Percentiles rank a stretch among this genome's conserved stretches.
Evolutionary conservation across 345 rosid genomes (phyloP).

Genomic region (Rhodamnia rubescens): DNA sequence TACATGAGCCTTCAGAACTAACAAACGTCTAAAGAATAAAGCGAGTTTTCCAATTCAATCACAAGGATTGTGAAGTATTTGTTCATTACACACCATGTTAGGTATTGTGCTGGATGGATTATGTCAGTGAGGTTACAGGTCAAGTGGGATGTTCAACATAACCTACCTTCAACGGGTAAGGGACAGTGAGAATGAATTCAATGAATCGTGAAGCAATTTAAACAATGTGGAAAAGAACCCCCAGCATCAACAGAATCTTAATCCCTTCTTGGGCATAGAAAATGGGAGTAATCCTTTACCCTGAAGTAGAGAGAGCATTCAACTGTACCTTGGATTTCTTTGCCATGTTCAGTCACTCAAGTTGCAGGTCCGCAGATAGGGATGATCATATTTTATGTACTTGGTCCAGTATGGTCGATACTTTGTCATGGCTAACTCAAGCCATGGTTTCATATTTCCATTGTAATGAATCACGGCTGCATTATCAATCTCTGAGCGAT

Average conservation of each 20-base stretch:
- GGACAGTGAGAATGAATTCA: slow-evolving; percentile 1
- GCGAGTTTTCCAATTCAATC: neutral
- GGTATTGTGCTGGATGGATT: neutral
- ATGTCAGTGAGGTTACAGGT: neutral
- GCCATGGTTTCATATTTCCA: slow-evolving; percentile 99
- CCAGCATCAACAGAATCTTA: slow-evolving; percentile 3
- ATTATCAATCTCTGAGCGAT: slow-evolving; percentile 61
- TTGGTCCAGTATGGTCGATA: slow-evolving; percentile 86
- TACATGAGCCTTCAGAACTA: neutral
- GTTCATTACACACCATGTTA: neutral
- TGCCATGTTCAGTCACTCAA: slow-evolving; percentile 36
- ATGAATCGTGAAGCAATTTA: slow-evolving; percentile 26
- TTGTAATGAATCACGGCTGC: slow-evolving; percentile 97
- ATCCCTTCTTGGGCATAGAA: neutral
- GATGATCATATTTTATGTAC: slow-evolving; percentile 85
- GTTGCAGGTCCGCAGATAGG: slow-evolving; percentile 72
- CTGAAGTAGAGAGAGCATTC: neutral
- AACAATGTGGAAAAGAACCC: slow-evolving; percentile 18
- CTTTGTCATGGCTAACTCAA: slow-evolving; percentile 92
- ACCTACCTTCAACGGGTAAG: neutral
- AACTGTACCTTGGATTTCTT: slow-evolving; percentile 6
- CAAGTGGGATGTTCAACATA: neutral
- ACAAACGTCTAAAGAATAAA: neutral
- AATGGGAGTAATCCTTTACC: neutral
- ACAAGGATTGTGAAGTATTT: neutral